These are phyloP conservation scores for Parathielavia hyrcaniae DNA, from an alignment of 495 filamentous ascomycete genomes.

Conservation along the genomic window DNA sequence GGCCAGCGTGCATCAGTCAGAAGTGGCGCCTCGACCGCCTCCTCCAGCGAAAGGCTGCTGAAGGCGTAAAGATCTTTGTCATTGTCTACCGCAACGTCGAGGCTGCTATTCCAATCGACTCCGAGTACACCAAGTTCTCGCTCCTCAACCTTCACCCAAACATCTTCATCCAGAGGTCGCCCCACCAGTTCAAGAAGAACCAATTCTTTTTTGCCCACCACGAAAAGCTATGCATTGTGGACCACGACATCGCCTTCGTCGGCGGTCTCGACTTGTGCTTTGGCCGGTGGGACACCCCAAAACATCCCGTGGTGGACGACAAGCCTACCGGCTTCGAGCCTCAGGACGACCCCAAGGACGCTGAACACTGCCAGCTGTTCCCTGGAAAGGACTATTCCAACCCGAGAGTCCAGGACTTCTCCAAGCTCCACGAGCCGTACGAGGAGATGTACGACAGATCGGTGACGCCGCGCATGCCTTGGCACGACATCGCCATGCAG, in stretches of 20 bases:
- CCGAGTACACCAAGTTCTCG: conserved; percentile 97
- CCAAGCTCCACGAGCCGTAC: conserved; percentile 86
- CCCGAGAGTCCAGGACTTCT: conserved; percentile 91
- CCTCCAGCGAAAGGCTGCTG: conserved; percentile 85
- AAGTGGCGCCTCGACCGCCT: conserved; percentile 96
- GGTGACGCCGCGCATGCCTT: conserved; percentile 88
- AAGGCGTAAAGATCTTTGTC: conserved; percentile 97
- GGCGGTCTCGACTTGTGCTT: conserved; percentile 97
- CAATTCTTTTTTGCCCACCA: conserved; percentile 99
- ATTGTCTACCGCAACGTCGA: conserved; percentile 99
- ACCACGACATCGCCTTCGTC: conserved; percentile 93
- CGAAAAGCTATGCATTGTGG: conserved; percentile 92
- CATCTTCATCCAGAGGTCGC: conserved; percentile 89
- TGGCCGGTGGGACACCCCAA: conserved; percentile 93
- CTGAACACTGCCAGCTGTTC: conserved; percentile 93
- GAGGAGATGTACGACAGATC: conserved; percentile 98
- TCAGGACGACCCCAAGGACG: conserved; percentile 63
- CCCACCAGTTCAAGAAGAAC: conserved; percentile 96
- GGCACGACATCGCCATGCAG: conserved; percentile 99
- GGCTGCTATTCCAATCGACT: conserved; percentile 95
- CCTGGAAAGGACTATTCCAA: conserved; percentile 99
- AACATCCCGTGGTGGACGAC: conserved; percentile 85
- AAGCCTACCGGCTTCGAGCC: conserved; percentile 92
- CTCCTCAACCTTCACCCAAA: conserved; percentile 94
- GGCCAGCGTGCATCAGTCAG: conserved; percentile 93